Evolutionary conservation across 2,329 filamentous ascomycete genomes (phyloP), one percentile per base, ranked within the genome.

Genomic region (Onygena corvina): DNA sequence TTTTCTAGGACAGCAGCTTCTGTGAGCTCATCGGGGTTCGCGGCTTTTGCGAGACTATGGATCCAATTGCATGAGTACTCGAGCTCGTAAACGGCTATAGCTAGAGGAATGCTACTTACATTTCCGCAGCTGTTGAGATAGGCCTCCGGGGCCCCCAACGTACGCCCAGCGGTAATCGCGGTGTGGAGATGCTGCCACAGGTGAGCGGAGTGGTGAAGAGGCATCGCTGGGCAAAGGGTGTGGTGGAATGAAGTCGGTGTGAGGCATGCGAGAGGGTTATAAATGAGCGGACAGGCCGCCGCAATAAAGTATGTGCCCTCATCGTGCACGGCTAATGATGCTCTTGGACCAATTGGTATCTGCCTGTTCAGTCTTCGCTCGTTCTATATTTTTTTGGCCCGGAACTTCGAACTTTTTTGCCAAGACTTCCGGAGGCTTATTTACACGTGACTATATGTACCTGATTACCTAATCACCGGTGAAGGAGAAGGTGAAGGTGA

Each of bases 1-100:
- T 88, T 89, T 58, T 84, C 80, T 48, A 88, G 82, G 54, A 93
- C 83, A 14, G 75, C 74, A 50, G 80, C 73, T 62, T 81, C 77
- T 2, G 77, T 72, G 47, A 83, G 68, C 38, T 67, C 64, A 35
- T 73, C 71, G 6, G 79, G 77, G 56, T 78, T 73, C 35, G 73
- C 69, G 12, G 78, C 79, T 57, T 79, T 70, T 60, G 80, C 76
- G 46, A 75, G 66, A 50, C 72, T 75, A 58, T n/a, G 50, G 6
- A 14, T 42, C 6, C 4, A 14, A 20, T 21, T 40, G 33, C n/a
- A 44, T 57, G 50, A 57, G 44, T 38, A 42, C 50, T 48, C 47
- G 25, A 18, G 38, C 45, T 51, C 36, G 23, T 45, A 34, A 46
- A 31, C 25, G 3, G 27, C 25, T 44, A 20, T 45, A 3, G 4